Conservation (phyloP, 2,329 filamentous ascomycete species). For the Plectosphaerella sp. region DNA sequence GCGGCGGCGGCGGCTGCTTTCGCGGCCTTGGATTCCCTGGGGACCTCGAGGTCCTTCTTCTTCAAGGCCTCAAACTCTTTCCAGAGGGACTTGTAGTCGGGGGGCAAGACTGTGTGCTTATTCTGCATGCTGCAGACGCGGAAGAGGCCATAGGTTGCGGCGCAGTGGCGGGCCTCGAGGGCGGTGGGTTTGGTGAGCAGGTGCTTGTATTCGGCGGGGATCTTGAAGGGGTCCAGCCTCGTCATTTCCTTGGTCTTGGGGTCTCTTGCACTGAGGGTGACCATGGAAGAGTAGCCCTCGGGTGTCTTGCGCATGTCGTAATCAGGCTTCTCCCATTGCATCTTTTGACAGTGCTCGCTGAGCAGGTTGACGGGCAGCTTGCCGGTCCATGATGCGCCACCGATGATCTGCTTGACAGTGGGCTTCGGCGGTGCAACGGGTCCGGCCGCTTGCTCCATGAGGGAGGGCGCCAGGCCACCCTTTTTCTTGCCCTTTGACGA, state of each 20-base stretch:
- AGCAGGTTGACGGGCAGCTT: constrained; percentile 93
- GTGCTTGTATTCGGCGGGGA: constrained; percentile 72
- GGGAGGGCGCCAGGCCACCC: constrained; percentile 18
- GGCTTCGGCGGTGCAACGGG: constrained; percentile 48
- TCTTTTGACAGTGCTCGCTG: constrained; percentile 91
- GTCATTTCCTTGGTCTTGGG: constrained; percentile 76
- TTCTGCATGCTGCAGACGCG: constrained; percentile 94
- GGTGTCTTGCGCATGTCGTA: constrained; percentile 76
- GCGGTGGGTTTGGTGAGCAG: constrained; percentile 72
- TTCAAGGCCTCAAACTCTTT: constrained; percentile 85
- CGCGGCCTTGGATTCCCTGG: constrained; percentile 42
- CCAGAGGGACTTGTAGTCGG: constrained; percentile 86
- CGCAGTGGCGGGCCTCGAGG: constrained; percentile 88
- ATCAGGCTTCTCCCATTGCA: constrained; percentile 91
- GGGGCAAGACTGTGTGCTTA: constrained; percentile 88
- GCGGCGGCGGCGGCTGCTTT: too few relatives aligned
- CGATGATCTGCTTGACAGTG: constrained; percentile 77
- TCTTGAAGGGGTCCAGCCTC: constrained; percentile 74
- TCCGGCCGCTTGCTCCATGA: constrained; percentile 24
- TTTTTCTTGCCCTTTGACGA: constrained; percentile 43
- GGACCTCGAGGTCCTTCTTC: constrained; percentile 63
- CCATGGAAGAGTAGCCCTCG: constrained; percentile 73
- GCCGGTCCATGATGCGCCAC: constrained; percentile 93
- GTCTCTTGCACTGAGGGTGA: constrained; percentile 72
- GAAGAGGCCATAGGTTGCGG: constrained; percentile 86